Evolutionary conservation across 2,329 filamentous ascomycete genomes (phyloP).

Genomic region (Dendrostoma leiphaemia): DNA sequence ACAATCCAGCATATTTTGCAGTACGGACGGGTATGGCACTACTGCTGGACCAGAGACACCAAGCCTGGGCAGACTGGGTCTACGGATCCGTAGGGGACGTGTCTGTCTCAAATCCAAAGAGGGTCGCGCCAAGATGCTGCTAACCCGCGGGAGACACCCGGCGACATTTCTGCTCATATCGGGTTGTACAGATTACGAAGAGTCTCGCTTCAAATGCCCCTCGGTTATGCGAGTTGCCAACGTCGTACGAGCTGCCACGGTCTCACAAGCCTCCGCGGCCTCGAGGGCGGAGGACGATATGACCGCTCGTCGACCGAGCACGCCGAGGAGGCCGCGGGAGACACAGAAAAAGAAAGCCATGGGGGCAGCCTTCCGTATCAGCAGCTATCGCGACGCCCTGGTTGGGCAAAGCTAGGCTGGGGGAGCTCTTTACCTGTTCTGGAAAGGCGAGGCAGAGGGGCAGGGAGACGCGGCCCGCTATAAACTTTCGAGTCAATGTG

Average conservation of each 20-base stretch:
- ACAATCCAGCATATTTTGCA: too few relatives aligned
- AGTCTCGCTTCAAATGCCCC: too few relatives aligned
- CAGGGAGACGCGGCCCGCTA: conserved; percentile 2
- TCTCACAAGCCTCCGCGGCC: neutral
- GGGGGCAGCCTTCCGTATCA: conserved; percentile 2
- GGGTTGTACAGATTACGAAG: neutral
- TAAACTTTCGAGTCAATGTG: neutral
- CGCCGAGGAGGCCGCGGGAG: neutral
- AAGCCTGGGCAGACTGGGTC: too few relatives aligned
- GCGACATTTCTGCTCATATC: too few relatives aligned
- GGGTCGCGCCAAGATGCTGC: too few relatives aligned
- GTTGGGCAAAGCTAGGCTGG: conserved; percentile 14
- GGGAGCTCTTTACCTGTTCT: conserved; percentile 15
- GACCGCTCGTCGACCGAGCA: conserved; percentile 6
- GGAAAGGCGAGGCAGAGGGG: conserved; percentile 1
- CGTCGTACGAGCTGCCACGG: neutral
- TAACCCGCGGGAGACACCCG: too few relatives aligned
- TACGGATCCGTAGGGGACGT: too few relatives aligned
- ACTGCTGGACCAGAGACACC: too few relatives aligned
- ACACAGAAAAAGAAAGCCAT: too few relatives aligned
- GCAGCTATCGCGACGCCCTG: conserved; percentile 6
- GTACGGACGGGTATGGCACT: too few relatives aligned
- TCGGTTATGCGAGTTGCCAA: neutral
- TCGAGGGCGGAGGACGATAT: neutral
- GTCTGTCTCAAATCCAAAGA: too few relatives aligned